Evolutionary conservation across 2,329 filamentous ascomycete species (phyloP), one percentile per base, ranked within the genome.

Genomic region (Claviceps lovelessii): DNA sequence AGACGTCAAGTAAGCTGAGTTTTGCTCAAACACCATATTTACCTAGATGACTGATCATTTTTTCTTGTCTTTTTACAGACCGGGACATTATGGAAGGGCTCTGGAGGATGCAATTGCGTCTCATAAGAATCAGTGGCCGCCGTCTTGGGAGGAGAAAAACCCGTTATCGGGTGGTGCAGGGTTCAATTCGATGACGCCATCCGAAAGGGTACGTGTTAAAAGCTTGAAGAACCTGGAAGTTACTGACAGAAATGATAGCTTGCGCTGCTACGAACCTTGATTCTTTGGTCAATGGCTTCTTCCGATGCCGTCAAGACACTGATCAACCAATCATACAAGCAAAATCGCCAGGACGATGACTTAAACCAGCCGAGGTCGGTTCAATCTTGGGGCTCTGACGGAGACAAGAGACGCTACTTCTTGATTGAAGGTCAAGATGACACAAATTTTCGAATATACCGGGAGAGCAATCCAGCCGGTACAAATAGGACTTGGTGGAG

Each of bases 391-490:
- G 90, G 90, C 9, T 79, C 81, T 13, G 90, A 95, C 67, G 88
- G 87, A 59, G 84, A 95, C 62, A 95, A 93, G 74, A 84, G 93
- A 55, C 84, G 90, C 57, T 98, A 97, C 70, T 98, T 86, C 74
- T 76, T 98, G 50, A 81, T 98, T 58, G 93, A 98, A 70, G 93
- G 93, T 13, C 81, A 88, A 61, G 91, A 97, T 62, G 90, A 98
- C 69, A 97, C 91, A 4, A 80, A 86, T 58, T 98, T 98, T 69
- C 82, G 93, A 58, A 80, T 98, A 48, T 98, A 98, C 68, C 81
- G 93, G 53, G 93, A 98, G 70, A 91, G 88, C 70, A 94, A 95
- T 64, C 86, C 88, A 13, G 83, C 83, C 5, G 78, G 85, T 37
- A 80, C 86, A 49, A 85, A 85, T 58, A 72, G 82, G 58, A 89